Conservation (phyloP, 371 early-diverging fungal genomes). For the Zancudomyces culisetae region DNA sequence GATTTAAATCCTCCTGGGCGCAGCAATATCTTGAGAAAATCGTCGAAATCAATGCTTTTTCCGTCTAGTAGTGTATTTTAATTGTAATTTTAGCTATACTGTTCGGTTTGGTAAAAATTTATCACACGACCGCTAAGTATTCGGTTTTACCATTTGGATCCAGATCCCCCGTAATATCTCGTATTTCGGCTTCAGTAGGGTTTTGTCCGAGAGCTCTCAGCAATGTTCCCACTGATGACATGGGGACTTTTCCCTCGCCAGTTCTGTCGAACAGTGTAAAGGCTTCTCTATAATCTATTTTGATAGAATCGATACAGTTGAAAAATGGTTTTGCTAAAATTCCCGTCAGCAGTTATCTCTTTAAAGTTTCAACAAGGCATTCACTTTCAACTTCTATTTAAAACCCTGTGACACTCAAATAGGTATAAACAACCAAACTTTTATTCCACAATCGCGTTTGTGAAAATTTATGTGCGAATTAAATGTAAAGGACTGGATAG, state of each 20-base stretch:
- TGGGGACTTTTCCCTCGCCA: slow-evolving; percentile 67
- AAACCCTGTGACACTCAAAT: not conserved
- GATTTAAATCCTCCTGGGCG: slow-evolving; percentile 61
- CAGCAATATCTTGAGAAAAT: slow-evolving; percentile 47
- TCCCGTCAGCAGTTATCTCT: too few relatives aligned
- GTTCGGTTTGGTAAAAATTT: too few relatives aligned
- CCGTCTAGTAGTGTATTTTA: slow-evolving; percentile 1
- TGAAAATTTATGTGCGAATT: not conserved
- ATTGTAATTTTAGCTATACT: too few relatives aligned
- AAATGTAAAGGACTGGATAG: too few relatives aligned
- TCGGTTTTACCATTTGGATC: too few relatives aligned
- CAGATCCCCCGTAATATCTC: slow-evolving; percentile 38
- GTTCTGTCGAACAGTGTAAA: slow-evolving; percentile 81
- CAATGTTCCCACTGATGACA: slow-evolving; percentile 50
- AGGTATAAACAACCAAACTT: not conserved
- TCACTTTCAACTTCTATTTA: too few relatives aligned
- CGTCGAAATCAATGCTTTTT: slow-evolving; percentile 40
- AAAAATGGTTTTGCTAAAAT: not conserved
- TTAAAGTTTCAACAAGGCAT: too few relatives aligned
- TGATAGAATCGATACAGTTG: not conserved
- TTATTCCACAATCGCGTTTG: not conserved
- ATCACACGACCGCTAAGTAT: too few relatives aligned
- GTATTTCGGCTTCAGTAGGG: slow-evolving; percentile 65
- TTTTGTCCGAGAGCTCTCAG: slow-evolving; percentile 68
- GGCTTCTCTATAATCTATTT: slow-evolving; percentile 60